Evolutionary conservation across 768 basidiomycete species (phyloP).

Genomic region (Pulveroboletus sp.): DNA sequence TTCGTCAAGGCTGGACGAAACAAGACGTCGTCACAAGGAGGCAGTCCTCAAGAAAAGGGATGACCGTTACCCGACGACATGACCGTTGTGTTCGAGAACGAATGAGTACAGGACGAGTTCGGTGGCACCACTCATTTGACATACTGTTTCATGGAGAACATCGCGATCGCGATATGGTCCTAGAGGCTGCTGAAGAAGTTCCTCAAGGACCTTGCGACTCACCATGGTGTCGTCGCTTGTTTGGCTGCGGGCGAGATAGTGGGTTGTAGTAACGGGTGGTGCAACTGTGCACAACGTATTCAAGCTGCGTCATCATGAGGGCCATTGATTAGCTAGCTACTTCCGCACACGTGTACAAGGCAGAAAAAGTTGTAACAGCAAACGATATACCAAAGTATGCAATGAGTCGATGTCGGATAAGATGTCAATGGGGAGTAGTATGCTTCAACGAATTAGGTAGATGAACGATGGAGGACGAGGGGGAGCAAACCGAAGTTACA

Average conservation of each 20-base stretch:
- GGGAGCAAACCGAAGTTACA: constrained; percentile 24
- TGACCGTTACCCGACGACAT: constrained; percentile 24
- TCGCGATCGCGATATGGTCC: constrained; percentile 31
- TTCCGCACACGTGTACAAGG: constrained; percentile 28
- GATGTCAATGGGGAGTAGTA: constrained; percentile 19
- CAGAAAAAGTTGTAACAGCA: constrained; percentile 28
- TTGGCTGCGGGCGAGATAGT: no score
- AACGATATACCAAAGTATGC: constrained; percentile 27
- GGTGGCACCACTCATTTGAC: constrained; percentile 10
- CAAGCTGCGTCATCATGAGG: not conserved
- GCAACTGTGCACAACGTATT: not conserved
- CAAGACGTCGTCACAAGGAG: constrained; percentile 1
- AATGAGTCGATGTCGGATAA: constrained; percentile 25
- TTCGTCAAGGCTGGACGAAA: constrained; percentile 42
- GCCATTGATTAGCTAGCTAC: constrained; percentile 19
- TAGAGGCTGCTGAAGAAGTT: constrained; percentile 25
- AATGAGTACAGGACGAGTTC: constrained; percentile 29
- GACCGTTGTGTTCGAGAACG: constrained; percentile 24
- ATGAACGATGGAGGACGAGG: constrained; percentile 20
- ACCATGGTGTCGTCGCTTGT: constrained; percentile 16
- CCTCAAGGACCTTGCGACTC: constrained; percentile 15
- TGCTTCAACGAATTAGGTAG: constrained; percentile 26
- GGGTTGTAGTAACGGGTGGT: no score
- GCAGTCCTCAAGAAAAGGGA: not conserved
- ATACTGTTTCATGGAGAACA: constrained; percentile 18